Percentiles rank a stretch among this genome's conserved stretches.
These are phyloP conservation scores for Pseudogymnoascus sp. DNA, from an alignment of 2,329 filamentous ascomycete species.

Conservation along the genomic window DNA sequence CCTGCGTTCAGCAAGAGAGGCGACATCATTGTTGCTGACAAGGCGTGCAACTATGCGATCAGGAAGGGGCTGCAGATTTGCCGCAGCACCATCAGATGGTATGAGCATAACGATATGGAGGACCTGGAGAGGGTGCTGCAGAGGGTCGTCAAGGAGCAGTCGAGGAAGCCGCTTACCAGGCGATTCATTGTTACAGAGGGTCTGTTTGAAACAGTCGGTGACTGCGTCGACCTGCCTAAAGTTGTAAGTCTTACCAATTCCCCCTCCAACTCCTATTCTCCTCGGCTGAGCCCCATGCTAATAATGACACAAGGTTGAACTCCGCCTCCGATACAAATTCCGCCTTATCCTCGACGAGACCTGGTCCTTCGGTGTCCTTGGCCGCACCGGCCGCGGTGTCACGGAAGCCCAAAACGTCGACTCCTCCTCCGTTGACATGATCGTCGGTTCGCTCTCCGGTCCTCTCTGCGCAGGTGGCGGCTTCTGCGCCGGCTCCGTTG, in stretches of 20 bases:
- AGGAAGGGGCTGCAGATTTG: slow-evolving; percentile 92
- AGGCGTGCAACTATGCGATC: slow-evolving; percentile 86
- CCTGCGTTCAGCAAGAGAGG: slow-evolving; percentile 95
- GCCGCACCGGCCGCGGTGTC: slow-evolving; percentile 80
- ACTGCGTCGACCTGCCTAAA: slow-evolving; percentile 75
- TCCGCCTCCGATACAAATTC: slow-evolving; percentile 97
- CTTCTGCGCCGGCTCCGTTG: slow-evolving; percentile 86
- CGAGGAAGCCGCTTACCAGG: slow-evolving; percentile 73
- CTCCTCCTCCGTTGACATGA: slow-evolving; percentile 90
- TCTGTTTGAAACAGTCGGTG: slow-evolving; percentile 83
- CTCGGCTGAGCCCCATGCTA: slow-evolving; percentile 2
- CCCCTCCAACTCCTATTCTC: background rate
- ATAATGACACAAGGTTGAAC: slow-evolving; percentile 55
- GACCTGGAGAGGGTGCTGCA: slow-evolving; percentile 81
- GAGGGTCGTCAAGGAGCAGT: slow-evolving; percentile 81
- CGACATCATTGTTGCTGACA: slow-evolving; percentile 93
- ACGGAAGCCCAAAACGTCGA: slow-evolving; percentile 98
- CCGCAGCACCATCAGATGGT: slow-evolving; percentile 86
- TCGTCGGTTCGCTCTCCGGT: slow-evolving; percentile 84
- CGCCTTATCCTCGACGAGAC: slow-evolving; percentile 95
- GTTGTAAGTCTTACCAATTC: slow-evolving; percentile 49
- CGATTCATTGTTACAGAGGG: slow-evolving; percentile 96
- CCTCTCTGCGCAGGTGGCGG: slow-evolving; percentile 88
- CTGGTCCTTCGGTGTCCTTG: slow-evolving; percentile 92
- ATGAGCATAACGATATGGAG: slow-evolving; percentile 91